A percentile compares a stretch with the other conserved stretches of the same genome.
Conservation (phyloP, 352 stramenopile genomes). For the Globisporangium radiosum region DNA sequence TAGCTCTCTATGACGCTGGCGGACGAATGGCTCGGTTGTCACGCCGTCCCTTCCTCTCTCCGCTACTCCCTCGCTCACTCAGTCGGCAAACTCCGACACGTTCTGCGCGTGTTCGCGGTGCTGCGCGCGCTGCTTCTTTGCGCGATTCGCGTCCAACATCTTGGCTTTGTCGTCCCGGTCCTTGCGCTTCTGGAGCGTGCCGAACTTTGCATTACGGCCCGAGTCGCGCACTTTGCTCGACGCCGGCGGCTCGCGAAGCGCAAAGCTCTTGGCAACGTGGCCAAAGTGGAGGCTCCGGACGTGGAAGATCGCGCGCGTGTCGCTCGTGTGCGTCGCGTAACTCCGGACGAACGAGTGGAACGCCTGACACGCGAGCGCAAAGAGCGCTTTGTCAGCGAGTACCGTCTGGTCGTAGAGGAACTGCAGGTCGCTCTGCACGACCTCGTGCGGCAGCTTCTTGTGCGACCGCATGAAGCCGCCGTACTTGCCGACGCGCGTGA, state of each 20-base stretch:
- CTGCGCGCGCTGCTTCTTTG: slow-evolving; percentile 51
- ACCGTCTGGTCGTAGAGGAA: slow-evolving; percentile 82
- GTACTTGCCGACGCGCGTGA: slow-evolving; percentile 54
- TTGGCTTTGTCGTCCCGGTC: slow-evolving; percentile 68
- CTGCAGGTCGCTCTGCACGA: slow-evolving; percentile 74
- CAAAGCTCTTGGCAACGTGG: slow-evolving; percentile 92
- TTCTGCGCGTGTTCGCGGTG: slow-evolving; percentile 67
- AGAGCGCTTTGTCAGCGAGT: slow-evolving; percentile 77
- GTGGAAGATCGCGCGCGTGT: slow-evolving; percentile 91
- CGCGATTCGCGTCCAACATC: slow-evolving; percentile 38
- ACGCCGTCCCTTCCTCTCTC: neutral
- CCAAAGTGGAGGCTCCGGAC: slow-evolving; percentile 91
- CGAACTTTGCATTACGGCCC: slow-evolving; percentile 66
- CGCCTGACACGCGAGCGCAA: slow-evolving; percentile 78
- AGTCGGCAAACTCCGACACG: slow-evolving; percentile 75
- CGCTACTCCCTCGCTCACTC: slow-evolving; percentile 3
- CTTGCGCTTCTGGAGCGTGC: slow-evolving; percentile 81
- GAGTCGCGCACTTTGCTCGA: slow-evolving; percentile 75
- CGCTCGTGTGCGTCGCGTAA: slow-evolving; percentile 89
- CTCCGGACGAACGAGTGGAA: slow-evolving; percentile 92
- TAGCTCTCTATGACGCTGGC: too few species aligned
- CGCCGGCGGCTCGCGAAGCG: slow-evolving; percentile 73
- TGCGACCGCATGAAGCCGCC: slow-evolving; percentile 53
- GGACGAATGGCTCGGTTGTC: neutral
- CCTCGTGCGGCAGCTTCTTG: slow-evolving; percentile 80